Base-by-base conservation (phyloP, 345 rosid species). In the Limnanthes douglasii region DNA sequence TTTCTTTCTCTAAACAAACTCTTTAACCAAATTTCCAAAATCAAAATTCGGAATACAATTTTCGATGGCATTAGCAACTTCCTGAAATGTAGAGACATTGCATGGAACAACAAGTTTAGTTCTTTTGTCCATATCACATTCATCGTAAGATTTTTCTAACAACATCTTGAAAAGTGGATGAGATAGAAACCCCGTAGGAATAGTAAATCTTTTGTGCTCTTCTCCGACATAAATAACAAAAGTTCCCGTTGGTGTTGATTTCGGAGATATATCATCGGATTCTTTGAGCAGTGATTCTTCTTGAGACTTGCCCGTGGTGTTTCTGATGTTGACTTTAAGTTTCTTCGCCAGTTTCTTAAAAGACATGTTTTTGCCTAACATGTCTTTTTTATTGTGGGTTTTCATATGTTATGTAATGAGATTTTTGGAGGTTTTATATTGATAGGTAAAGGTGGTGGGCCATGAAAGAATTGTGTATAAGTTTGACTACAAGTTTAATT, bases 111-210 rank as follows among this genome's bases (percentile, higher is more conserved):
- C 77, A 28, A 88, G 53, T 45, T 62, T 59, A 30, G 65, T 58
- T 40, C 41, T 56, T 31, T 79, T 81, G 0, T 62, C 68, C 31
- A 60, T 63, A 5, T 78, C 76, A 0, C 74, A 70, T 51, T 88
- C 93, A 14, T 73, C 55, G 32, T 53, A 68, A 2, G 98, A 69
- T 50, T 79, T 88, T 46, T 88, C 92, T 2, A 88, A 46, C 42
- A 88, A 39, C 78, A 84, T 88, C 70, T 72, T 73, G 52, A 88
- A 64, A 9, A 83, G 56, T 11, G 97, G 95, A 39, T 83, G 95
- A 4, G 68, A 65, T 21, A 83, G 61, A 46, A 49, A 79, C 45
- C 84, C 57, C 0, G 86, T 88, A 3, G 94, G 94, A 3, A 79
- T 77, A 50, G 66, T 71, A 43, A 64, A 76, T 45, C 84, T 70